phyloP scores from a whole-genome alignment of 1,284 basidiomycete genomes.

The Vanrija sp. region DNA sequence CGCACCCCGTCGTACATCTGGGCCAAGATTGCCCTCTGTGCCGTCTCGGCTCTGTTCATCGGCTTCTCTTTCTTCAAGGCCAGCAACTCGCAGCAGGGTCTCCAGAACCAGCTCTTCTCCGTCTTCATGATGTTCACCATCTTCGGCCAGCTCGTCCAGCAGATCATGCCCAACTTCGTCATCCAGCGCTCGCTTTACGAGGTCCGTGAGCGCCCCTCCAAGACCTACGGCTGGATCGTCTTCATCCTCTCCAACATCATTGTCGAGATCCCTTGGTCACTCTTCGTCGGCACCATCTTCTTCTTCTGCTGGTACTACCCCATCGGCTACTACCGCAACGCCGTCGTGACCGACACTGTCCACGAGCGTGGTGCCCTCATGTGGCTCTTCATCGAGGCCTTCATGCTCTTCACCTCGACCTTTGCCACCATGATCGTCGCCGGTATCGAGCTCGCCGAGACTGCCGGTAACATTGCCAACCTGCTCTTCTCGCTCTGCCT shows the following conservation, averaged over 20 bases:
- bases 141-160: constrained; percentile 49
- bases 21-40: constrained; percentile 60
- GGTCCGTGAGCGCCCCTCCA: constrained; percentile 66
- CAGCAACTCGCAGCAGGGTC: constrained; percentile 63
- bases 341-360: constrained; percentile 36
- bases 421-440: constrained; percentile 47
- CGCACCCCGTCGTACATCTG: constrained; percentile 69
- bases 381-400: constrained; percentile 43
- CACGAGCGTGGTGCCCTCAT: constrained; percentile 41
- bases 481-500: constrained; percentile 49
- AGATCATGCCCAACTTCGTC: constrained; percentile 52
- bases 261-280: constrained; percentile 47
- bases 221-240: constrained; percentile 79
- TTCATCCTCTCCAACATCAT: constrained; percentile 52
- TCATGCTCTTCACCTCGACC: constrained; percentile 49
- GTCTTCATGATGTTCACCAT: constrained; percentile 51
- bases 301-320: constrained; percentile 52
- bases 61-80: constrained; percentile 62
- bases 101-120: constrained; percentile 75
- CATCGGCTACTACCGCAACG: constrained; percentile 47
- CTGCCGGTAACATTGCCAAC: constrained; percentile 49
- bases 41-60: constrained; percentile 50
- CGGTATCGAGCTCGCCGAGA: constrained; percentile 46
- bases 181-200: constrained; percentile 61
- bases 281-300: constrained; percentile 53